Percentiles rank a stretch among this genome's conserved stretches.
Conservation (phyloP, 2,329 filamentous ascomycete genomes). For the Aspergillus brunneoviolaceus region DNA sequence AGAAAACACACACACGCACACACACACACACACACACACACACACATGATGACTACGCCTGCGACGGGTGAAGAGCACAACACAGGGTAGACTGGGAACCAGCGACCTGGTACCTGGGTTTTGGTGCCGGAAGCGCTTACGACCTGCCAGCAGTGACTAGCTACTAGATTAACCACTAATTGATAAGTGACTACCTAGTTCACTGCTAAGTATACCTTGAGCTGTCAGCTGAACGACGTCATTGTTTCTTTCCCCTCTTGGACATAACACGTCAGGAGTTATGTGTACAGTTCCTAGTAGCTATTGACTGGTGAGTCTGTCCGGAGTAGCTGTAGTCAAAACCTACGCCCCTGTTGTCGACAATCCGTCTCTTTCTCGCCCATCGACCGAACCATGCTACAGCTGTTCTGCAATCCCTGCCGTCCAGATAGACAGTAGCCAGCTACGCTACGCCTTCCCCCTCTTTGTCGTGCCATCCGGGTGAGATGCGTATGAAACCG, state of each 20-base stretch:
- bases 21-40: constrained; percentile 9
- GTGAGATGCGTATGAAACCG: not conserved
- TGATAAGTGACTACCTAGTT: too few relatives aligned
- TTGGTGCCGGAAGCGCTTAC: constrained; percentile 1
- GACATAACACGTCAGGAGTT: not conserved
- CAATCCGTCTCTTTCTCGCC: not conserved
- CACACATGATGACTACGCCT: constrained; percentile 17
- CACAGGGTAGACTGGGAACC: constrained; percentile 7
- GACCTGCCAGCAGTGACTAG: not conserved
- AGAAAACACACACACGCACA: too few relatives aligned
- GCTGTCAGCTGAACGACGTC: constrained; percentile 4
- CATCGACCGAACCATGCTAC: not conserved
- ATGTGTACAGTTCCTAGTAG: not conserved
- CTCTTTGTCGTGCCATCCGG: not conserved
- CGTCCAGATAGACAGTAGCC: not conserved
- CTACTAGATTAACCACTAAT: not conserved
- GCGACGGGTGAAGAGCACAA: constrained; percentile 1
- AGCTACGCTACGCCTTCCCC: too few relatives aligned
- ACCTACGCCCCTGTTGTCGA: not conserved
- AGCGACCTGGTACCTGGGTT: constrained; percentile 22
- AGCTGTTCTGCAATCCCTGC: not conserved
- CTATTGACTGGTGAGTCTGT: too few relatives aligned
- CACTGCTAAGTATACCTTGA: not conserved
- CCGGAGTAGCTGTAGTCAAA: too few relatives aligned
- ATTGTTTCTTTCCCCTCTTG: not conserved